Evolutionary conservation across 768 basidiomycete species (phyloP).

Genomic region (Leccinum sublutescens): DNA sequence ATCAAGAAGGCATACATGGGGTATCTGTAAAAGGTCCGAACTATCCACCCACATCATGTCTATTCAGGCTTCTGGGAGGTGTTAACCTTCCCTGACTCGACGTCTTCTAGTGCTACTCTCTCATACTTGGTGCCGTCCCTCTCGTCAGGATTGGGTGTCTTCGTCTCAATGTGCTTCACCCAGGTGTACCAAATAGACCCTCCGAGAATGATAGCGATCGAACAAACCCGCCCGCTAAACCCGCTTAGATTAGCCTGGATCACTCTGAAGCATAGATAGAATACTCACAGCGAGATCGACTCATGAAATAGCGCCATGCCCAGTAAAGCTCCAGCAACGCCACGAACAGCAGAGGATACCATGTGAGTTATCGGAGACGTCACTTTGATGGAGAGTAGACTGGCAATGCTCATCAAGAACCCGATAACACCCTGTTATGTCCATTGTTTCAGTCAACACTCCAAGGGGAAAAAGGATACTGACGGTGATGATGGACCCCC

Average conservation of each 20-base stretch:
- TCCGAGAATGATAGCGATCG: conserved; percentile 75
- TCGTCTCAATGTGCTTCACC: conserved; percentile 76
- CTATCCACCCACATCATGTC: conserved; percentile 2
- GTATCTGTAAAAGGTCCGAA: conserved; percentile 15
- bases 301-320: conserved; percentile 82
- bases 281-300: conserved; percentile 68
- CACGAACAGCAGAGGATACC: conserved; percentile 93
- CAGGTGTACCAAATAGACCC: conserved; percentile 89
- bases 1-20: conserved; percentile 9
- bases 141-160: conserved; percentile 34
- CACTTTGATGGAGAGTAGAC: conserved; percentile 91
- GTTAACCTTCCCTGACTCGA: conserved; percentile 48
- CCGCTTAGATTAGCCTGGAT: conserved; percentile 3
- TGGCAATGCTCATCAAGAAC: conserved; percentile 94
- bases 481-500: conserved; percentile 79
- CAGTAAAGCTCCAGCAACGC: conserved; percentile 86
- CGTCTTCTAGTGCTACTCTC: conserved; percentile 60
- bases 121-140: conserved; percentile 45
- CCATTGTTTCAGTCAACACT: conserved; percentile 4
- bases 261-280: background rate
- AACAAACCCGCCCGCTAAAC: conserved; percentile 72
- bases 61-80: conserved; percentile 31
- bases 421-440: conserved; percentile 70
- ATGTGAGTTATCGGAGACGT: conserved; percentile 98
- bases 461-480: conserved; percentile 22